Conservation (phyloP, 1,284 basidiomycete genomes). For the Melampsora larici-populina region DNA sequence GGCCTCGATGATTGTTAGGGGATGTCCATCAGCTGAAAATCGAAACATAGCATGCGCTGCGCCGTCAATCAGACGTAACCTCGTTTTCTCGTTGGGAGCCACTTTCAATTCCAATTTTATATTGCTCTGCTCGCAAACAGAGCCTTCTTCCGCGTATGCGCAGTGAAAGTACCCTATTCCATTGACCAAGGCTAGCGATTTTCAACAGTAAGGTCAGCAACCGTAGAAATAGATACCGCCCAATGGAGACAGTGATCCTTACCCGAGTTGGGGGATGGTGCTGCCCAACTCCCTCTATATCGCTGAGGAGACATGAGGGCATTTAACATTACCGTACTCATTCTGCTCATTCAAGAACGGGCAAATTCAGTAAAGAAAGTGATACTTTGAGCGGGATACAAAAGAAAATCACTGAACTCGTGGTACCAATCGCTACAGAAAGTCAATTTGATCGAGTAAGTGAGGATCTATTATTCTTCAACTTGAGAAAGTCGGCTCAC, state of each 20-base stretch:
- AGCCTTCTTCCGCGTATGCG: constrained; percentile 1
- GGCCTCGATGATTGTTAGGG: constrained; percentile 43
- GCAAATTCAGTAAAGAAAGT: not conserved
- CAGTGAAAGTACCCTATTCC: constrained; percentile 33
- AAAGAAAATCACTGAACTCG: constrained; percentile 9
- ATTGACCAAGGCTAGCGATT: constrained; percentile 20
- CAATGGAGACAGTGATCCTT: not conserved
- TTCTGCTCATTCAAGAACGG: not conserved
- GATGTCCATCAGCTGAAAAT: constrained; percentile 48
- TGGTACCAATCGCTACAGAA: constrained; percentile 36
- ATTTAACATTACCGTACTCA: constrained; percentile 1
- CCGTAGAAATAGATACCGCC: not conserved
- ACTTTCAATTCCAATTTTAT: constrained; percentile 16
- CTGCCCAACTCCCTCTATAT: constrained; percentile 50
- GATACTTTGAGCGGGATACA: not conserved
- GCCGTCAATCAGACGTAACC: constrained; percentile 61
- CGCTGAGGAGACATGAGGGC: constrained; percentile 43
- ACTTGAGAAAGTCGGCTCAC: not conserved
- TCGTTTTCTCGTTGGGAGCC: constrained; percentile 44
- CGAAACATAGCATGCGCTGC: constrained; percentile 53
- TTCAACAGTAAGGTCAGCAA: not conserved
- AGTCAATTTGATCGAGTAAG: not conserved
- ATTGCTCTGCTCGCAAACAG: not conserved
- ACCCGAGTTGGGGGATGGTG: constrained; percentile 56
- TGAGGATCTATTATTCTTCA: no score